These are phyloP conservation scores for Anisodus tanguticus DNA, from an alignment of 257 asterid species.

Conservation along the genomic window DNA sequence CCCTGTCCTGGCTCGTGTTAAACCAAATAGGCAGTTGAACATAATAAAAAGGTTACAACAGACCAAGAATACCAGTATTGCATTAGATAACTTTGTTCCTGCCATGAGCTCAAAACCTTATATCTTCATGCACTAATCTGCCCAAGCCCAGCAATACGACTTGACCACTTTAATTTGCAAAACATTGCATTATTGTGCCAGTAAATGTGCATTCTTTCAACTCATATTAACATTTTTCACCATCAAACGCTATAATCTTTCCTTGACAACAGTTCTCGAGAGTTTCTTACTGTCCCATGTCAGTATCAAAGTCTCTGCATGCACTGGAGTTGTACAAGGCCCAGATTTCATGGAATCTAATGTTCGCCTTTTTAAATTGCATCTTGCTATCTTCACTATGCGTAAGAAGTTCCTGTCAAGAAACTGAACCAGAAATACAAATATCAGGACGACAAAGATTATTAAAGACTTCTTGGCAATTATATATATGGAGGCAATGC, in stretches of 20 bases:
- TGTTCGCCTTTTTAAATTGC: constrained; percentile 54
- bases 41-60: neutral
- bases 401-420: constrained; percentile 61
- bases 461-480: neutral
- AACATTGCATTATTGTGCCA: neutral
- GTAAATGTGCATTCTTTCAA: neutral
- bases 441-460: constrained; percentile 13
- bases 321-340: constrained; percentile 58
- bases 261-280: constrained; percentile 68
- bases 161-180: neutral
- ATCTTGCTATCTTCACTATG: constrained; percentile 72
- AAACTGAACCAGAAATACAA: constrained; percentile 50
- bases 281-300: constrained; percentile 65
- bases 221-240: neutral
- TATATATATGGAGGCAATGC: neutral
- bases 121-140: neutral
- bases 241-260: constrained; percentile 54
- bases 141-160: neutral
- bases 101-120: neutral
- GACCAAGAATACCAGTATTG: neutral
- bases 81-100: neutral
- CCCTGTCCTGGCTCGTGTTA: neutral
- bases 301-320: constrained; percentile 69
- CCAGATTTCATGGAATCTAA: constrained; percentile 41
- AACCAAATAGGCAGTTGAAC: neutral